These are phyloP conservation scores for Brassica napus DNA, from an alignment of 345 rosid species.

Conservation along the genomic window DNA sequence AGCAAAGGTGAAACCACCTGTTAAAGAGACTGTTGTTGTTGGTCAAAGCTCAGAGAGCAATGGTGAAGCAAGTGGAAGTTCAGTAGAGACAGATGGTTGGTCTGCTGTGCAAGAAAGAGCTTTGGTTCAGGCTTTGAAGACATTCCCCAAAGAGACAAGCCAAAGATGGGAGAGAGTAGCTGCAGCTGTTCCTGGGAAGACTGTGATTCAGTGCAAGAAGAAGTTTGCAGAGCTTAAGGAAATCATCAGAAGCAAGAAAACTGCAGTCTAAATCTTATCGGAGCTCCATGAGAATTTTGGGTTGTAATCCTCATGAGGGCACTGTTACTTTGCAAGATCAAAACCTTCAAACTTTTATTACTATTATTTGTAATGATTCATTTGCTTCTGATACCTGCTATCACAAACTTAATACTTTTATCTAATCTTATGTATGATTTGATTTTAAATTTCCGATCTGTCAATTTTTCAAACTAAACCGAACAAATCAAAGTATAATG, in stretches of 20 bases:
- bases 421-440: not conserved
- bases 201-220: conserved; percentile 90
- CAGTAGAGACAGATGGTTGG: conserved; percentile 68
- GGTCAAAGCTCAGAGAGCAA: conserved; percentile 45
- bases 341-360: conserved; percentile 12
- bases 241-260: conserved; percentile 81
- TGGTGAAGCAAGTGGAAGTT: conserved; percentile 52
- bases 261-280: conserved; percentile 7
- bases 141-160: conserved; percentile 86
- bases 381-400: conserved; percentile 24
- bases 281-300: conserved; percentile 42
- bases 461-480: not conserved
- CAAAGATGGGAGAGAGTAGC: conserved; percentile 99
- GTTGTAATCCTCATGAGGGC: conserved; percentile 32
- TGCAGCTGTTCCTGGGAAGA: conserved; percentile 95
- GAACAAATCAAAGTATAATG: not conserved
- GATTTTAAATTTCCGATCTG: not conserved
- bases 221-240: conserved; percentile 81
- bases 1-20: conserved; percentile 17
- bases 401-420: conserved; percentile 1
- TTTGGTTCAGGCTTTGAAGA: conserved; percentile 89
- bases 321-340: conserved; percentile 13
- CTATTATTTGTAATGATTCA: conserved; percentile 34
- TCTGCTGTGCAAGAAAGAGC: conserved; percentile 94
- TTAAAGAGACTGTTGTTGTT: conserved; percentile 42